Conservation (phyloP, 371 early-diverging fungal genomes). For the Conidiobolus coronatus region DNA sequence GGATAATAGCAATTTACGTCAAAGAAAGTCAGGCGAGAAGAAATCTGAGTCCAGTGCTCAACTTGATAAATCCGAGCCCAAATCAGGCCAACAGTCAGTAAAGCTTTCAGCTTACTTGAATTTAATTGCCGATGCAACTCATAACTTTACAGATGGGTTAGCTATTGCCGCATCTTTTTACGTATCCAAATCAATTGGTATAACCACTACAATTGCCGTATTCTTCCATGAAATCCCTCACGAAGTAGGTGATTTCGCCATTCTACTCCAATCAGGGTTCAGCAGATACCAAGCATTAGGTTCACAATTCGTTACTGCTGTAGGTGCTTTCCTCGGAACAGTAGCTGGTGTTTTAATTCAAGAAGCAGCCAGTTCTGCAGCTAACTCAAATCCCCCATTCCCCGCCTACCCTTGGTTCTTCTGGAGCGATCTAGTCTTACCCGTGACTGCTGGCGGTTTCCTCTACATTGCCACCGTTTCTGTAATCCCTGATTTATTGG, state of each 20-base stretch:
- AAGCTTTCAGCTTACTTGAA: slow-evolving; percentile 59
- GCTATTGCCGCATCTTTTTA: slow-evolving; percentile 78
- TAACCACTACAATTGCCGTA: slow-evolving; percentile 73
- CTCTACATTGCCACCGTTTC: slow-evolving; percentile 73
- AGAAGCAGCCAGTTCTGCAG: slow-evolving; percentile 15
- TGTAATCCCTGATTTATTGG: slow-evolving; percentile 61
- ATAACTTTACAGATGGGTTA: slow-evolving; percentile 84
- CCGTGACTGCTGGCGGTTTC: slow-evolving; percentile 75
- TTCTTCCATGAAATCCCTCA: slow-evolving; percentile 87
- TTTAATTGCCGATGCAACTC: slow-evolving; percentile 65
- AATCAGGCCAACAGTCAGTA: slow-evolving; percentile 9
- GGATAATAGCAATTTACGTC: no score
- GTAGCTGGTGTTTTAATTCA: slow-evolving; percentile 57
- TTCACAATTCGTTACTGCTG: slow-evolving; percentile 63
- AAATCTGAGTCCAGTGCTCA: background rate
- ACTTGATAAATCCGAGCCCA: background rate
- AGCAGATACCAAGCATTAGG: slow-evolving; percentile 43
- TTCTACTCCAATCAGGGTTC: slow-evolving; percentile 64
- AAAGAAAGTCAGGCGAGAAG: background rate
- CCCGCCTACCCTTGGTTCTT: slow-evolving; percentile 8
- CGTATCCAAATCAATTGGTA: slow-evolving; percentile 53
- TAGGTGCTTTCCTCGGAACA: slow-evolving; percentile 62
- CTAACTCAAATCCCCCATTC: slow-evolving; percentile 5
- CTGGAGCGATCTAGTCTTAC: slow-evolving; percentile 46
- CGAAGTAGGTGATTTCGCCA: slow-evolving; percentile 80